Conservation (phyloP, 2,329 filamentous ascomycete species). For the Nectriaceae sp. region DNA sequence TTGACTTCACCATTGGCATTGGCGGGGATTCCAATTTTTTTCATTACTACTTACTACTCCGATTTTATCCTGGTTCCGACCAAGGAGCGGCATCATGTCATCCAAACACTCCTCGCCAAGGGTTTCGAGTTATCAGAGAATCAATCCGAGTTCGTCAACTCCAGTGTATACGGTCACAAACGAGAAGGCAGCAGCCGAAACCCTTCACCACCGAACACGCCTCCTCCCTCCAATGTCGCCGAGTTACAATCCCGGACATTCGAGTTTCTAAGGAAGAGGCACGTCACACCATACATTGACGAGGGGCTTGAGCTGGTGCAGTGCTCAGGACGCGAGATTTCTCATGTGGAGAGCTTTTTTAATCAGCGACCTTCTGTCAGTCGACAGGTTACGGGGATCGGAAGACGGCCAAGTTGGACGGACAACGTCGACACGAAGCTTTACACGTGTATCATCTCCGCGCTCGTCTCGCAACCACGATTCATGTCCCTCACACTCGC, state of each 20-base stretch:
- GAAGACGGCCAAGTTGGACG: conserved; percentile 49
- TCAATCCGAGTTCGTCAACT: conserved; percentile 66
- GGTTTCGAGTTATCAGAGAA: conserved; percentile 83
- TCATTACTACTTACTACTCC: conserved; percentile 97
- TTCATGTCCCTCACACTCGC: conserved; percentile 77
- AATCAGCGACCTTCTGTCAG: conserved; percentile 40
- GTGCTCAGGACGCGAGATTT: conserved; percentile 68
- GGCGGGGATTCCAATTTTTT: conserved; percentile 94
- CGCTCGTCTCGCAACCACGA: conserved; percentile 60
- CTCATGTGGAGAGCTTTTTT: conserved; percentile 40
- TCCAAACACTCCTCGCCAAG: conserved; percentile 72
- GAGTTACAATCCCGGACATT: conserved; percentile 87
- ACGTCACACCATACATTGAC: conserved; percentile 73
- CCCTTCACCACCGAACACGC: conserved; percentile 62
- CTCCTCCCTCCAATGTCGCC: conserved; percentile 73
- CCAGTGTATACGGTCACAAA: conserved; percentile 38
- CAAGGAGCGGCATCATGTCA: conserved; percentile 72
- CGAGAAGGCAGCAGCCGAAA: conserved; percentile 37
- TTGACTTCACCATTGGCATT: conserved; percentile 87
- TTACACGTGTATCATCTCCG: conserved; percentile 63
- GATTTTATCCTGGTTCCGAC: conserved; percentile 92
- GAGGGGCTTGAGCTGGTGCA: conserved; percentile 72
- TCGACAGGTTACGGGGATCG: conserved; percentile 39
- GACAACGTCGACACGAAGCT: conserved; percentile 64
- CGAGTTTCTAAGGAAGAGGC: conserved; percentile 73